Base-by-base conservation (phyloP, 345 rosid genomes). In the Corchorus capsularis region DNA sequence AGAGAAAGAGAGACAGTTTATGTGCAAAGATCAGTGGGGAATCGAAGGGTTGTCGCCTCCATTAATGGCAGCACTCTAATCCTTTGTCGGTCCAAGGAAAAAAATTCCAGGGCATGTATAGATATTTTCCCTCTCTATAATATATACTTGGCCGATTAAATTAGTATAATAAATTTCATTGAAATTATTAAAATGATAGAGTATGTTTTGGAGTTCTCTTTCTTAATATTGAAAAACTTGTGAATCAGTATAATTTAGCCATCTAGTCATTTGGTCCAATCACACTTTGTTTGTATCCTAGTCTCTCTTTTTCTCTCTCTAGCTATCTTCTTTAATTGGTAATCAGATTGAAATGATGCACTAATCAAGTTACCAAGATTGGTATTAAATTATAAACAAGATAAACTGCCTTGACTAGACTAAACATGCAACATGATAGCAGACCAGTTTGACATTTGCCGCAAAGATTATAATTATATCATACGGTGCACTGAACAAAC, bases 11-110 rank as follows among this genome's bases (percentile, higher is more conserved):
- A 75, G 88, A 88, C 83, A 85, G 76, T 83, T 74, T 74, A 82
- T 85, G 77, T 80, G 86, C 89, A 87, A 81, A 86, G 83, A 86
- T 89, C 90, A 86, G 86, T 75, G 82, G 84, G 92, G 86, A 88
- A 93, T 91, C 90, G 76, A 83, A 88, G 87, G 78, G 81, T 71
- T 93, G 98, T 92, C 95, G 90, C 92, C 88, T 89, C 87, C 91
- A 87, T 86, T 90, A 88, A 86, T 87, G 90, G 93, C 91, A 89
- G 83, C 84, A 85, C 75, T 87, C 80, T 83, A 84, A 84, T 84
- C 88, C 80, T 80, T 81, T 90, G 98, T 93, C 97, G 93, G 98
- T 55, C 39, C 63, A 56, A 41, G 50, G 19, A 74, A 79, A 75
- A 65, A 69, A 63, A 56, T 54, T 45, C 59, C 62, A 68, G 37